Evolutionary conservation across 1,284 basidiomycete genomes (phyloP), one percentile per base, ranked within the genome.

Genomic region (Caloboletus firmus): DNA sequence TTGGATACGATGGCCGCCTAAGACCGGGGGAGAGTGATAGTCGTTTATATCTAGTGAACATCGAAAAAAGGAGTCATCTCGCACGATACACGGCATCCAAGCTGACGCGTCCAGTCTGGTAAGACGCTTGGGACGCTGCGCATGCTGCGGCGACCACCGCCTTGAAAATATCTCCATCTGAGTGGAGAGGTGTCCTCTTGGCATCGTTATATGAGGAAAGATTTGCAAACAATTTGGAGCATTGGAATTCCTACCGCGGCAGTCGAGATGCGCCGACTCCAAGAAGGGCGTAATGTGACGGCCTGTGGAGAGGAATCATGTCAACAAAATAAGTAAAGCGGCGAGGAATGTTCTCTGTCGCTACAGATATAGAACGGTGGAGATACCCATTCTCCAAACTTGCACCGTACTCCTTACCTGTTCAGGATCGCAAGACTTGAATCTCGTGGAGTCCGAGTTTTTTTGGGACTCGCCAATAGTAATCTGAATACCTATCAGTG

Each of bases 131-230:
- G 20, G 20, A 52, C 31, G 4, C 49, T 32, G 39, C 10, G 18
- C 40, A 35, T 47, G 28, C 45, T 54, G 37, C 39, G 56, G 32
- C 3, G n/a, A 31, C 15, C 56, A 55, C 37, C 5, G 56, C 39
- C 34, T 30, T 30, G 18, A 13, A 7, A 26, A 18, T 3, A 20
- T 18, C 20, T 18, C 55, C 30, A 17, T 10, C 24, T 57, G 18
- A 35, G 17, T 13, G 22, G 32, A 49, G 9, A 2, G 1, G 18
- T 0, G 3, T 18, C 20, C 12, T 22, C 2, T 9, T 24, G 11
- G 11, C 17, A 17, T 5, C 9, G 10, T 41, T 28, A 30, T 17
- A 41, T 10, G 20, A 6, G 28, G 24, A 40, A 31, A 32, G 15
- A 20, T 11, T 22, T n/a, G n/a, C 3, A 28, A 50, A 32, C 13